These are phyloP conservation scores for Piromyces sp. DNA, from an alignment of 192 early-diverging fungal genomes.

Conservation along the genomic window DNA sequence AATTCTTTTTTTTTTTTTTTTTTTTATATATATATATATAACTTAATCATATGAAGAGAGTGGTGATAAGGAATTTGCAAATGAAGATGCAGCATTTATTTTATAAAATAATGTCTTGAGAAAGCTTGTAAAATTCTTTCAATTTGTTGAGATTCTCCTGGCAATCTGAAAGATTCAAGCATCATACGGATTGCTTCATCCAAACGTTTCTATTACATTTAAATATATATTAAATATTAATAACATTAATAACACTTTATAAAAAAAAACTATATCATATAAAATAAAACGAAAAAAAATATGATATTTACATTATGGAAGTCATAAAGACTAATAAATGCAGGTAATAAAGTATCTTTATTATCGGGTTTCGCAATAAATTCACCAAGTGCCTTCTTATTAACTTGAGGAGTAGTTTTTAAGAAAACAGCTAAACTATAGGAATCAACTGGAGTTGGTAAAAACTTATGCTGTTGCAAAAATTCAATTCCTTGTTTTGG, in stretches of 20 bases:
- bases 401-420: conserved; percentile 60
- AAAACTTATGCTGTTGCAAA: conserved; percentile 41
- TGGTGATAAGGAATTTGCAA: no score
- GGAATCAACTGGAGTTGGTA: conserved; percentile 25
- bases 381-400: conserved; percentile 75
- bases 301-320: conserved; percentile 42
- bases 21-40: not conserved
- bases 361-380: conserved; percentile 75
- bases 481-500: conserved; percentile 74
- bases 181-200: conserved; percentile 86
- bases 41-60: conserved; percentile 15
- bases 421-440: conserved; percentile 56
- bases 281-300: no score
- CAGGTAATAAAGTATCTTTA: conserved; percentile 62
- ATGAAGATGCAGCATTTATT: no score
- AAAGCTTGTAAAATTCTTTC: conserved; percentile 87
- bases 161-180: conserved; percentile 85
- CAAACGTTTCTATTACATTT: conserved; percentile 67
- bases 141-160: conserved; percentile 96
- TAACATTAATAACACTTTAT: no score
- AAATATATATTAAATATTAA: no score
- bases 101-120: conserved; percentile 64
- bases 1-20: no score
- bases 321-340: conserved; percentile 69
- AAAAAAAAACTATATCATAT: no score